phyloP scores from a whole-genome alignment of 441 rosid genomes.

The Corymbia citriodora region DNA sequence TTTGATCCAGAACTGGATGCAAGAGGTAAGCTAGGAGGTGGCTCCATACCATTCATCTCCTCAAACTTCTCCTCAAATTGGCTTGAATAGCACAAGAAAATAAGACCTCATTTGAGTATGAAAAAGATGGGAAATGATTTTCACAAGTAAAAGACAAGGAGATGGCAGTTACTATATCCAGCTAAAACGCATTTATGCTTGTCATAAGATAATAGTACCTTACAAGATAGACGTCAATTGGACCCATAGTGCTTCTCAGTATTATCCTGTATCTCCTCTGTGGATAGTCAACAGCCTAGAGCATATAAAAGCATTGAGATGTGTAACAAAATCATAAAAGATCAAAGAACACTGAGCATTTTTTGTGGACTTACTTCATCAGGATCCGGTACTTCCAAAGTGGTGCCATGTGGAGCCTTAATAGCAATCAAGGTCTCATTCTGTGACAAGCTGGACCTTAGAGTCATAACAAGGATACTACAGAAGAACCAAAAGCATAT shows the following conservation, averaged over 20 bases:
- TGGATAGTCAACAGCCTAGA: conserved; percentile 69
- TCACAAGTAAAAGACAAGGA: background rate
- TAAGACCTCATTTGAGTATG: background rate
- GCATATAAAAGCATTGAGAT: conserved; percentile 17
- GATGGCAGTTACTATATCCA: background rate
- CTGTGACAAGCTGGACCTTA: conserved; percentile 30
- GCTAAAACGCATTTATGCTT: background rate
- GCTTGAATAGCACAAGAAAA: conserved; percentile 28
- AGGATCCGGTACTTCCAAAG: conserved; percentile 98
- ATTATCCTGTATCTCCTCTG: conserved; percentile 94
- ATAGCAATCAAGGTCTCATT: conserved; percentile 94
- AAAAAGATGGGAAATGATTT: background rate
- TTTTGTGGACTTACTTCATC: conserved; percentile 58
- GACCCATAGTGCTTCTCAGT: conserved; percentile 96
- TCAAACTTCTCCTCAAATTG: conserved; percentile 89
- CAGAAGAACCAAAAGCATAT: conserved; percentile 6
- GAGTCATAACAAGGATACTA: background rate
- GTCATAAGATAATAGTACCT: conserved; percentile 39
- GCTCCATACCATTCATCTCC: conserved; percentile 53
- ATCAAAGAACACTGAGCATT: background rate
- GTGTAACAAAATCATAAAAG: background rate
- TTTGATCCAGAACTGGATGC: conserved; percentile 53
- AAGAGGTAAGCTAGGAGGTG: conserved; percentile 36
- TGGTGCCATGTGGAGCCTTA: conserved; percentile 98
- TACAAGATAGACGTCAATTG: conserved; percentile 90